Base-by-base conservation (phyloP, 1,139 yeast species). In the Lodderomyces jiufengensis region DNA sequence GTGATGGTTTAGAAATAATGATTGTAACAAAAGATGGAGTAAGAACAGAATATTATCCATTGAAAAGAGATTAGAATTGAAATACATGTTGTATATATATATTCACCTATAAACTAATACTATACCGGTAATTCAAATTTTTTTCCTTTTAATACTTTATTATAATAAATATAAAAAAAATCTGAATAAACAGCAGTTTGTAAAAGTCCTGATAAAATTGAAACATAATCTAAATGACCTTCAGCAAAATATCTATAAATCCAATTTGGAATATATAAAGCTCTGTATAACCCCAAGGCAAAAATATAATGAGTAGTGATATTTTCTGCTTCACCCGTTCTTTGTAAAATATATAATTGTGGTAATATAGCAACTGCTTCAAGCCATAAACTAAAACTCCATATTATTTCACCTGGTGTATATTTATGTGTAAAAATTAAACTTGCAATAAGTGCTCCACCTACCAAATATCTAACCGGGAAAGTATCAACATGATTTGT, bases 1-100 rank as follows among this genome's bases (percentile, higher is more conserved):
- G 98, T 67, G 98, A 92, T 66, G 95, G 94, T 7, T 74, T 92
- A 47, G 96, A 92, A 62, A 82, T 92, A 38, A 67, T 84, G 50
- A 84, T 92, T 51, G 92, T 92, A 38, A 87, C 97, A 11, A 90
- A 88, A 59, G 96, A 88, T 21, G 98, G 98, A 37, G 86, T 87
- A 34, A 76, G 81, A 63, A 80, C 76, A 34, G 95, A 87, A 57
- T 83, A 77, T 61, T 84, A 66, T 59, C 95, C 95, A 45, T 73
- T 92, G 59, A 88, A 92, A 77, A 80, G 85, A 56, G 98, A 92
- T 71, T 92, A 69, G 39, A 22, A 22, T 4, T 25, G 14, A 15
- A 6, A 15, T 27, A 14, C n/a, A 14, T 13, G 4, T 12, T 9
- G 7, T 25, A 25, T 26, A 26, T 33, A 27, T 34, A 29, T 23